Conservation (phyloP, 1,284 basidiomycete genomes). For the Malassezia pachydermatis region DNA sequence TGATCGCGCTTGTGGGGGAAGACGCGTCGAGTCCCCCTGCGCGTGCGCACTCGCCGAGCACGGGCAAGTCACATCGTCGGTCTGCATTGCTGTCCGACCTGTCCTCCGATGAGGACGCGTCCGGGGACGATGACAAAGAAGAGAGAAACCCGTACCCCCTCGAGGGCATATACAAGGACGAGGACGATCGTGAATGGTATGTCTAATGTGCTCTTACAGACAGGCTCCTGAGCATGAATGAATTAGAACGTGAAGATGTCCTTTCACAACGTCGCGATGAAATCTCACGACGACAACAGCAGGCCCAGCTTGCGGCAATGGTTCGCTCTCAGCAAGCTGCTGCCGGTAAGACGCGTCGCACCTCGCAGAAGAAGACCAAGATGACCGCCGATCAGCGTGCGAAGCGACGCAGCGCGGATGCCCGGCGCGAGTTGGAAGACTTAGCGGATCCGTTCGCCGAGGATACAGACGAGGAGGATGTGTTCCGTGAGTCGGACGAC, state of each 20-base stretch:
- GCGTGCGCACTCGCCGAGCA: conserved; percentile 51
- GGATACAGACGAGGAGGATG: conserved; percentile 10
- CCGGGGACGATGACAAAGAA: conserved; percentile 4
- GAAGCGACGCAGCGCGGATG: conserved; percentile 9
- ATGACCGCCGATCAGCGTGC: conserved; percentile 9
- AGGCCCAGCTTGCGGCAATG: conserved; percentile 65
- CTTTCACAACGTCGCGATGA: conserved; percentile 69
- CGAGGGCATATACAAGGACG: conserved; percentile 78
- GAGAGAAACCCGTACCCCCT: conserved; percentile 58
- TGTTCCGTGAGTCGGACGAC: conserved; percentile 17
- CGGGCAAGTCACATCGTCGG: conserved; percentile 22
- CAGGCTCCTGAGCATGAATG: conserved; percentile 68
- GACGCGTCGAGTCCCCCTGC: conserved; percentile 55
- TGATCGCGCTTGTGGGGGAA: conserved; percentile 59
- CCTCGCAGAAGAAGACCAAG: conserved; percentile 16
- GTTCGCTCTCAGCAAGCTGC: conserved; percentile 57
- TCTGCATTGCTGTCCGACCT: conserved; percentile 30
- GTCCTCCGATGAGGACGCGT: conserved; percentile 15
- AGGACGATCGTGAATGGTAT: conserved; percentile 68
- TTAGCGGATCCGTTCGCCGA: conserved; percentile 16
- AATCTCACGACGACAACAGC: conserved; percentile 65
- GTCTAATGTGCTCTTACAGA: conserved; percentile 32
- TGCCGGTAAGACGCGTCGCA: conserved; percentile 20
- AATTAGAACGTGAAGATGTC: conserved; percentile 77
- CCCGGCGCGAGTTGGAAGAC: conserved; percentile 17